Base-by-base conservation (phyloP, 1,284 basidiomycete species). In the Paramarasmius palmivorus region DNA sequence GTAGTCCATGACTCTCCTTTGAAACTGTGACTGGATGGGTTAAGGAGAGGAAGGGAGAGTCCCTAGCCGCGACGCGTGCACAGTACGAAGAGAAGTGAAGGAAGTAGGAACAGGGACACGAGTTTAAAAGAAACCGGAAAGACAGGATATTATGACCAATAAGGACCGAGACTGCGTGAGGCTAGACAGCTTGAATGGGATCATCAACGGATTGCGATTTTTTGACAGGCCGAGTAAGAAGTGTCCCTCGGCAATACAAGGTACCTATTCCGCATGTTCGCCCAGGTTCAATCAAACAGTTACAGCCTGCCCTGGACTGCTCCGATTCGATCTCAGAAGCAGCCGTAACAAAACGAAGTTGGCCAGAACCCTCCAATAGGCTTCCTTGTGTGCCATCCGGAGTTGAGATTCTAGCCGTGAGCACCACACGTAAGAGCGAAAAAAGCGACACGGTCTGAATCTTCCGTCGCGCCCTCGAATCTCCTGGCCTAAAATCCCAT, bases 1-100 rank as follows among this genome's bases (percentile, higher is more conserved):
- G 72, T 88, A 88, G 65, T 88, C 85, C 83, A 86, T 87, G 64
- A 50, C 61, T 57, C 52, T 58, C 66, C 29, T 66, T 68, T 69
- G 61, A 53, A 61, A 54, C 63, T 59, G 64, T 52, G 58, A 61
- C 60, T 53, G 4, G 25, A 6, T 47, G 36, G 53, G 57, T 61
- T 58, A 63, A 65, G 49, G 55, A 55, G 48, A 54, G 26, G 50
- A 50, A 56, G 52, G 61, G 53, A 61, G 52, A 58, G 50, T 49
- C 23, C 34, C 44, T 19, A 52, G 47, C 38, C 51, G 46, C 26
- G 17, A 26, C 29, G 40, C 17, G 40, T 25, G 35, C 19, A 35
- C 17, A 32, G 26, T 50, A 26, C 48, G 45, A 56, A 23, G 42
- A 54, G 49, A 53, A 50, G 52, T 49, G 41, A 48, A 41, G 39